Evolutionary conservation across 176 grass and related monocot genomes (phyloP).

Genomic region (Aechmea fasciata): DNA sequence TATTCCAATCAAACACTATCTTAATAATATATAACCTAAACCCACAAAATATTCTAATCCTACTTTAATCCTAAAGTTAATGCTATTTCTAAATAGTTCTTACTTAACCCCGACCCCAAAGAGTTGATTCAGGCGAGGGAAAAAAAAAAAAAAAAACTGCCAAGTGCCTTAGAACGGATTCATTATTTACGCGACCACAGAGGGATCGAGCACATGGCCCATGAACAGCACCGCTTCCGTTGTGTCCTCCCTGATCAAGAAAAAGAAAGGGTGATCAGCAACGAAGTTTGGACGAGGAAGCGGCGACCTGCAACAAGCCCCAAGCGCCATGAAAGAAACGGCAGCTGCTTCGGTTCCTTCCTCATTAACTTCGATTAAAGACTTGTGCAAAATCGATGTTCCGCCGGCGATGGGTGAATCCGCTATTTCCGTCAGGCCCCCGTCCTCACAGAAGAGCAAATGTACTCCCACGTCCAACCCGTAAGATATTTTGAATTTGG

Average conservation of each 20-base stretch:
- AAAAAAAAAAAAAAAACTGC: no score
- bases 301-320: neutral
- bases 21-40: no score
- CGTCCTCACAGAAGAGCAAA: slow-evolving; percentile 24
- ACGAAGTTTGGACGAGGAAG: slow-evolving; percentile 13
- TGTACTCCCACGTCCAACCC: slow-evolving; percentile 29
- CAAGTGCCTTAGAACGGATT: no score
- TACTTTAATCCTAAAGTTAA: no score
- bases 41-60: no score
- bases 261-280: slow-evolving; percentile 26
- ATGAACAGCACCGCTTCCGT: slow-evolving; percentile 11
- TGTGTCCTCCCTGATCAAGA: slow-evolving; percentile 26
- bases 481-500: slow-evolving; percentile 49
- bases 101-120: no score
- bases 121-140: no score
- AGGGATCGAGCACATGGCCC: slow-evolving; percentile 22
- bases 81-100: no score
- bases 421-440: slow-evolving; percentile 44
- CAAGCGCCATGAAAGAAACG: neutral
- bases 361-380: slow-evolving; percentile 56
- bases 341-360: slow-evolving; percentile 47
- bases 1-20: no score
- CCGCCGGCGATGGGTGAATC: slow-evolving; percentile 2
- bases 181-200: no score
- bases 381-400: slow-evolving; percentile 31